Base-by-base conservation (phyloP, 140 eudicot species). In the Oenanthe javanica region DNA sequence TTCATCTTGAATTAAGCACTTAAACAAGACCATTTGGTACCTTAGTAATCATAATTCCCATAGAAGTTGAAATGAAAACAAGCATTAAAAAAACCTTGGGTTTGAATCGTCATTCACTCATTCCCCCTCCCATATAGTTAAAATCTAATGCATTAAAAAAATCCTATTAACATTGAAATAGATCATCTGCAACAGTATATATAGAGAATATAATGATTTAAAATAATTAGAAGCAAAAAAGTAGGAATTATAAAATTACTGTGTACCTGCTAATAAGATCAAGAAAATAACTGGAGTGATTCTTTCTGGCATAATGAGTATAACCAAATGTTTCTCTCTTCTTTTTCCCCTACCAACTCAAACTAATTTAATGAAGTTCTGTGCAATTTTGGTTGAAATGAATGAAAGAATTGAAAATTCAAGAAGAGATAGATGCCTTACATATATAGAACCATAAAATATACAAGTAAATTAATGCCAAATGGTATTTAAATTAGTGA, bases 261-360 rank as follows among this genome's bases (percentile, higher is more conserved):
- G 47, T 49, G 74, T 84, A 93, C 97, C 96, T 87, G 96, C 78
- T 75, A 85, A 23, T 61, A 93, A 67, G 73, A 89, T 36, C 81
- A 87, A 79, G 86, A 90, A 81, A 19, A 82, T 46, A 81, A 93
- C 70, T 36, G 85, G 76, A 59, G 81, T 85, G 84, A 84, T 57
- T 67, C 77, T 75, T 59, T 83, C 83, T 80, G 90, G 57, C 97
- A 93, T 93, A 86, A 86, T 82, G 84, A 83, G 72, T 81, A 48
- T 52, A 78, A 82, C 84, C 42, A 48, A 14, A 55, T 45, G 23
- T 18, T 52, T n/a, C n/a, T n/a, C n/a, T n/a, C n/a, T n/a, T n/a
- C n/a, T n/a, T n/a, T n/a, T n/a, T n/a, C n/a, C n/a, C n/a, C n/a
- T n/a, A n/a, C n/a, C n/a, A n/a, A n/a, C n/a, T n/a, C n/a, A n/a